Conservation (phyloP, 208 protist genomes). For the Wallacemonas rigidus region DNA sequence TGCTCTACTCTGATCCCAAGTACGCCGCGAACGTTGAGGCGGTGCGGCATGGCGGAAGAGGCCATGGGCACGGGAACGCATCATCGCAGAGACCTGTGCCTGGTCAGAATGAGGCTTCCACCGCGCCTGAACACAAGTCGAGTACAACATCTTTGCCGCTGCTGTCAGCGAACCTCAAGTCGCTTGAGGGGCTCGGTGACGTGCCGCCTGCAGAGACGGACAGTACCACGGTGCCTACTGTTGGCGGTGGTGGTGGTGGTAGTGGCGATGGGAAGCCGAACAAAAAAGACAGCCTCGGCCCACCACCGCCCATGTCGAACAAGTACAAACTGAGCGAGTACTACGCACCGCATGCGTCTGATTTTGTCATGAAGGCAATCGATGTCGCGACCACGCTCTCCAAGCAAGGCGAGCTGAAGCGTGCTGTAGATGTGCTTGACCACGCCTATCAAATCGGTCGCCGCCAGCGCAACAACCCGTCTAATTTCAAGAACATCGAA, state of each 20-base stretch:
- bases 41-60: background rate
- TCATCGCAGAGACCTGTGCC: too few species aligned
- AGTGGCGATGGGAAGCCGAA: background rate
- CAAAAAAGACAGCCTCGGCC: constrained; percentile 9
- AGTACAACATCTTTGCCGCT: constrained; percentile 1
- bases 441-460: constrained; percentile 65
- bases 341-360: constrained; percentile 41
- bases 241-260: background rate
- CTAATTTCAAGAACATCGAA: constrained; percentile 67
- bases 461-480: constrained; percentile 59
- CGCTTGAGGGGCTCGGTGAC: constrained; percentile 1
- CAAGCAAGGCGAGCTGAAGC: constrained; percentile 70
- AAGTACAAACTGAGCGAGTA: constrained; percentile 12
- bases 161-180: constrained; percentile 8
- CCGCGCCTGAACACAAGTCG: too few species aligned
- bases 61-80: too few species aligned
- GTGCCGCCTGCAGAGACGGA: background rate
- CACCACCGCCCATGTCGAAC: constrained; percentile 21
- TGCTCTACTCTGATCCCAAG: constrained; percentile 26
- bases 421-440: constrained; percentile 80
- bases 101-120: too few species aligned
- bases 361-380: constrained; percentile 66
- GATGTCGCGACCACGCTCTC: constrained; percentile 56
- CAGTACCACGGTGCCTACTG: background rate
- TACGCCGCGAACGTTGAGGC: background rate